Percentiles rank a stretch among this genome's conserved stretches.
Evolutionary conservation across 805 yeast species (phyloP).

Genomic region (Suhomyces sp.): DNA sequence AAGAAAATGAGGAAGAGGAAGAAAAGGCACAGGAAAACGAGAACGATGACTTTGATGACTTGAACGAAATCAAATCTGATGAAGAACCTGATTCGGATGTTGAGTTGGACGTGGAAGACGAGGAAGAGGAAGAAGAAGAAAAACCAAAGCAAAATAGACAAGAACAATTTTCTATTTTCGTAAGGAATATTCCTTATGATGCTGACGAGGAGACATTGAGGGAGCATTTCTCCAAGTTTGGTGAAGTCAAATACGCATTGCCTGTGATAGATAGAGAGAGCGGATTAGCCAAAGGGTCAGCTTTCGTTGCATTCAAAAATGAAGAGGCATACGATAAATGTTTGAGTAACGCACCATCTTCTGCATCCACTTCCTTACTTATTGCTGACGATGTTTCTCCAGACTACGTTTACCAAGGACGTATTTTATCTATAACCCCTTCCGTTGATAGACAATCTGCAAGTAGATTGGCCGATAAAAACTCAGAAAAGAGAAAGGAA

Average conservation of each 20-base stretch:
- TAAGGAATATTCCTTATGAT: constrained; percentile 92
- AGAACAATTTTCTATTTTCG: constrained; percentile 73
- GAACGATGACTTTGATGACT: constrained; percentile 28
- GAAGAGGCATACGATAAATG: constrained; percentile 66
- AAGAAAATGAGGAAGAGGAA: constrained; percentile 37
- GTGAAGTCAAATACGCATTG: constrained; percentile 85
- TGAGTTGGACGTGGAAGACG: constrained; percentile 32
- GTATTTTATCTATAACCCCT: constrained; percentile 78
- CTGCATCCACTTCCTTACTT: constrained; percentile 58
- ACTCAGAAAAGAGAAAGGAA: constrained; percentile 70
- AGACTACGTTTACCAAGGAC: constrained; percentile 86
- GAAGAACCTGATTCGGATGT: constrained; percentile 29
- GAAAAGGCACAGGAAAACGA: constrained; percentile 23
- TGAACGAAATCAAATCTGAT: constrained; percentile 33
- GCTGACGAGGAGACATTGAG: constrained; percentile 76
- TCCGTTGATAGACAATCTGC: constrained; percentile 90
- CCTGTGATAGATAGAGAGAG: constrained; percentile 87
- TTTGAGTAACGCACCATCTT: constrained; percentile 73
- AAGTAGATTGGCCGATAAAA: constrained; percentile 63
- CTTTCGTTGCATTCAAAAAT: constrained; percentile 80
- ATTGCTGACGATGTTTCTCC: constrained; percentile 92
- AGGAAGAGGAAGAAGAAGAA: constrained; percentile 25
- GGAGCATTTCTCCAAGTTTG: constrained; percentile 80
- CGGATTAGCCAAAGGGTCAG: constrained; percentile 89
- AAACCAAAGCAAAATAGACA: constrained; percentile 53